phyloP scores from a whole-genome alignment of 495 filamentous ascomycete genomes.

The Penicillium argentinense region DNA sequence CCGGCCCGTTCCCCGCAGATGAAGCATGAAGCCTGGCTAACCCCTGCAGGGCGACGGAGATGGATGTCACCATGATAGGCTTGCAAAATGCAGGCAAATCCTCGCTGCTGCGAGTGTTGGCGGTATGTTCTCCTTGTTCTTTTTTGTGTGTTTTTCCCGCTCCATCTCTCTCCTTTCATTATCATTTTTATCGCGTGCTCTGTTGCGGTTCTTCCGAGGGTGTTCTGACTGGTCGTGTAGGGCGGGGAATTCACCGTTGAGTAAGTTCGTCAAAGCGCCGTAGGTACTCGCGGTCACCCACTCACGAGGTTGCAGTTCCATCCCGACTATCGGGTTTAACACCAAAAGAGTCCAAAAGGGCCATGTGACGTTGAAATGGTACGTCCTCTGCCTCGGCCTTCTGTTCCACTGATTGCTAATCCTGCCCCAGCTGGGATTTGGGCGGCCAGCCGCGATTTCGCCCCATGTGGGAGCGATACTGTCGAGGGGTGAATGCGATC shows the following conservation, averaged over 20 bases:
- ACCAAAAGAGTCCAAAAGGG: constrained; percentile 98
- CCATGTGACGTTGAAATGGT: constrained; percentile 98
- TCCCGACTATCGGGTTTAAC: constrained; percentile 98
- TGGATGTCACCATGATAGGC: constrained; percentile 99
- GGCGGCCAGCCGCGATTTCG: constrained; percentile 96
- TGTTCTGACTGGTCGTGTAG: constrained; percentile 52
- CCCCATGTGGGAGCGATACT: constrained; percentile 99
- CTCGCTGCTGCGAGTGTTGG: constrained; percentile 86
- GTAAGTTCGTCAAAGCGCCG: constrained; percentile 59
- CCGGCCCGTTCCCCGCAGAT: constrained; percentile 41
- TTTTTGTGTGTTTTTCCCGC: not conserved
- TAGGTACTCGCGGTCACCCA: constrained; percentile 11
- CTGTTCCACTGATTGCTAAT: constrained; percentile 8
- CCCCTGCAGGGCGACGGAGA: constrained; percentile 83
- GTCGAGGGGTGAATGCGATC: constrained; percentile 94
- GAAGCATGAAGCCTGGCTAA: constrained; percentile 18
- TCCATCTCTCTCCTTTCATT: not conserved
- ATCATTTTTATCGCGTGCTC: not conserved
- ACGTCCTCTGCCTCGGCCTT: constrained; percentile 15
- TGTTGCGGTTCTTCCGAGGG: too few species aligned
- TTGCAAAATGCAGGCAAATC: constrained; percentile 99
- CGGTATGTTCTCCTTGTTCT: constrained; percentile 61
- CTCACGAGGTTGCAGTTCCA: constrained; percentile 70
- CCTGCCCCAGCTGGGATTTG: constrained; percentile 75
- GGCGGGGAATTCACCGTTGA: constrained; percentile 98